Base-by-base conservation (phyloP, 2,329 filamentous ascomycete genomes). In the Trichoderma koningiopsis region DNA sequence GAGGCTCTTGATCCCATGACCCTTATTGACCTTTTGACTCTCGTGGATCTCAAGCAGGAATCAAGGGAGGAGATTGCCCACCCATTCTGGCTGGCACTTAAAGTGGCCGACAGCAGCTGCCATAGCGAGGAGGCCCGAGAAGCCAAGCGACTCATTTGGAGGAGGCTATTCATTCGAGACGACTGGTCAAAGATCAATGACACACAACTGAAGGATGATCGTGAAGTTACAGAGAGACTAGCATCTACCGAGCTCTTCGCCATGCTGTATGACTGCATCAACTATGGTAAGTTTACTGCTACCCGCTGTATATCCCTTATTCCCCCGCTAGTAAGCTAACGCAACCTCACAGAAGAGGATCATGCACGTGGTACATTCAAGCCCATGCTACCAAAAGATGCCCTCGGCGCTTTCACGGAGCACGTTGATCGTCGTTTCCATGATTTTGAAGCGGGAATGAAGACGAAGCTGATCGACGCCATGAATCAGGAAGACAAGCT, bases 141-240 rank as follows among this genome's bases (percentile, higher is more conserved):
- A 72, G 86, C 86, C 5, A 84, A 85, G 77, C 81, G 83, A 19
- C 81, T 89, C 49, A 92, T 98, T 71, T 99, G 96, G 96, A 91
- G 96, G 76, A 89, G 96, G 66, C 91, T 93, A 71, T 92, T 92
- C 75, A 86, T 95, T 73, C 88, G 90, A 61, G 94, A 97, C 77
- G 88, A 97, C 76, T 99, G 96, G 96, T 83, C 86, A 31, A 84
- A 83, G 70, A 87, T 96, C 76, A 95, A 96, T 76, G 89, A 92
- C 73, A 95, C 92, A 0, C 88, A 90, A 59, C 84, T 91, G 70
- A 91, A 92, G 76, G 88, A 89, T 68, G 94, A 97, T 75, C 81
- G 83, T 3, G 86, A 92, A 71, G 87, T 93, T 33, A 83, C 89
- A 65, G 84, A 86, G 33, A 83, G 87, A 22, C 80, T 96, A 31